phyloP scores from a whole-genome alignment of 768 basidiomycete species.

The Amanita molliuscula region DNA sequence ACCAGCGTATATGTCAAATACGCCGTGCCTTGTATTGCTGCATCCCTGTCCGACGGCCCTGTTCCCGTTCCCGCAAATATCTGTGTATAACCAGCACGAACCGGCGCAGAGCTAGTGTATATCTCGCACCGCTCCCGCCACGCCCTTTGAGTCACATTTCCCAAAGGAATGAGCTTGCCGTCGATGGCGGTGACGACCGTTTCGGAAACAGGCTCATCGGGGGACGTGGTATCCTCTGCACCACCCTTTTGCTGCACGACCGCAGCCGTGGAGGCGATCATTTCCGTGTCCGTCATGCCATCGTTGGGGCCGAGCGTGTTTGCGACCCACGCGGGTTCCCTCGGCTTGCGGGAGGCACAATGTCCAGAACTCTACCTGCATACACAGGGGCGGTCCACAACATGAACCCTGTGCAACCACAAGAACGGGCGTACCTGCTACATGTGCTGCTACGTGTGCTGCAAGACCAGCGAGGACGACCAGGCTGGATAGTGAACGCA shows the following conservation, averaged over 20 bases:
- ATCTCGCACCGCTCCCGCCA: not conserved
- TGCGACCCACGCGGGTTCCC: not conserved
- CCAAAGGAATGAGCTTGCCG: constrained; percentile 22
- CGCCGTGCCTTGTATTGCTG: constrained; percentile 35
- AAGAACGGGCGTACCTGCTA: not conserved
- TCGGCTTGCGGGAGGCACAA: not conserved
- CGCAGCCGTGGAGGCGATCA: constrained; percentile 23
- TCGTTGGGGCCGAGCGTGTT: not conserved
- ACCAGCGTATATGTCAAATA: constrained; percentile 36
- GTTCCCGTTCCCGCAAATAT: constrained; percentile 31
- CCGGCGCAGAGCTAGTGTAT: constrained; percentile 6
- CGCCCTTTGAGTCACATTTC: not conserved
- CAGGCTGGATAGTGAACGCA: not conserved
- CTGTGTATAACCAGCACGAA: constrained; percentile 20
- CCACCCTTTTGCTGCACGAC: constrained; percentile 31
- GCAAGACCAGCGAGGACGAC: not conserved
- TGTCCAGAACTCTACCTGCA: not conserved
- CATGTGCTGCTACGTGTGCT: not conserved
- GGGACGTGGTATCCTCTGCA: constrained; percentile 17
- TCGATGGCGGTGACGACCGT: constrained; percentile 35
- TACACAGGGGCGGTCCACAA: not conserved
- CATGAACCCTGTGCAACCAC: not conserved
- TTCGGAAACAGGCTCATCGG: constrained; percentile 23
- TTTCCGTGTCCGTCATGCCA: constrained; percentile 19
- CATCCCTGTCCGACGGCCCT: constrained; percentile 25